phyloP scores from a whole-genome alignment of 257 asterid species.

The Lithospermum erythrorhizon region DNA sequence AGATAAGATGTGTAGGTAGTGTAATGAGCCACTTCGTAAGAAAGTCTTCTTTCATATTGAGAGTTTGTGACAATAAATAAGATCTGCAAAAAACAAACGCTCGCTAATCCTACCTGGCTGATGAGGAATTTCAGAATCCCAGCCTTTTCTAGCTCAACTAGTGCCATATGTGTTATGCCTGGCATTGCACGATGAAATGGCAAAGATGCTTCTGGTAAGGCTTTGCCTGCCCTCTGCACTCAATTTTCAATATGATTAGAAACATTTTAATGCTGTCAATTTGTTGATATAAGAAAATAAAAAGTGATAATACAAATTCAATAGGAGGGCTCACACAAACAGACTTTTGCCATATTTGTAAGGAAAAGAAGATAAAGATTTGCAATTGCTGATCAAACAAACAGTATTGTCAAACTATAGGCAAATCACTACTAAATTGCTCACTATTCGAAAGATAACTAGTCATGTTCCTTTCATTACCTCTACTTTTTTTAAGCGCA shows the following conservation, averaged over 20 bases:
- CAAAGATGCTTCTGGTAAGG: slow-evolving; percentile 86
- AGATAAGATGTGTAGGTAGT: no score
- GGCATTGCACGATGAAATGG: slow-evolving; percentile 97
- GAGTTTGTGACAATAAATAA: not conserved
- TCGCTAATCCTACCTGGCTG: slow-evolving; percentile 57
- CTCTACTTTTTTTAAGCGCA: not conserved
- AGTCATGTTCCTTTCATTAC: not conserved
- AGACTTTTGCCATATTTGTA: not conserved
- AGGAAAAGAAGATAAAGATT: not conserved
- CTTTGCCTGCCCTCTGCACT: slow-evolving; percentile 80
- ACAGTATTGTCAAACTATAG: not conserved
- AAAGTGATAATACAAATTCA: not conserved
- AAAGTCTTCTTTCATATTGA: not conserved
- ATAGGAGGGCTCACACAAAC: not conserved
- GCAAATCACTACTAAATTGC: not conserved
- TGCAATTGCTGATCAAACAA: not conserved
- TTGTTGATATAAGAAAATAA: not conserved
- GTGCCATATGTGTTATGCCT: slow-evolving; percentile 85
- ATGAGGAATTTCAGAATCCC: slow-evolving; percentile 77
- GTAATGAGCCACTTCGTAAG: not conserved
- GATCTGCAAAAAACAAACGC: not conserved
- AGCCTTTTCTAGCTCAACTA: slow-evolving; percentile 81
- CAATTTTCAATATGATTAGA: slow-evolving; percentile 13
- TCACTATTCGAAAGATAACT: not conserved
- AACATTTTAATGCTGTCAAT: not conserved